Conservation (phyloP, 2,329 filamentous ascomycete species). For the Clarireedia hainanense region DNA sequence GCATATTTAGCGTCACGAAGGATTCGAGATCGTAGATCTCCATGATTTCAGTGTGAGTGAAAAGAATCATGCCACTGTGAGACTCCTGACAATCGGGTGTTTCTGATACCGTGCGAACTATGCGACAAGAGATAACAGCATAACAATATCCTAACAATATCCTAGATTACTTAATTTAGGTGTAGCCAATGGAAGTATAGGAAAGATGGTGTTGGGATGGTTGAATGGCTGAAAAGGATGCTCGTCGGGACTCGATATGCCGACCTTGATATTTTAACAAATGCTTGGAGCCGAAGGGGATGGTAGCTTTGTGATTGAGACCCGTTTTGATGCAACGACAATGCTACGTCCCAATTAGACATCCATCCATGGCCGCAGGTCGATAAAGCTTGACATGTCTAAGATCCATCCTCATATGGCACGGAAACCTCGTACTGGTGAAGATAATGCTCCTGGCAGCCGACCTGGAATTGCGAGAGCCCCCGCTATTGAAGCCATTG, state of each 20-base stretch:
- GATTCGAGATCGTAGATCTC: conserved; percentile 5
- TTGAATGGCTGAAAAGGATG: neutral
- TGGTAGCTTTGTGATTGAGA: neutral
- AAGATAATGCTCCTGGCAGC: neutral
- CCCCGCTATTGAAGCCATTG: neutral
- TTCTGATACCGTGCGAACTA: conserved; percentile 1
- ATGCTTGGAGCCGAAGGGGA: neutral
- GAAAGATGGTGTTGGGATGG: neutral
- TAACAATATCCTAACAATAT: neutral
- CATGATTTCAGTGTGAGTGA: neutral
- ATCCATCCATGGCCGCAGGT: neutral
- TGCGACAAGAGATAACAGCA: neutral
- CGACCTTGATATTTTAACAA: neutral
- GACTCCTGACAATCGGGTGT: neutral
- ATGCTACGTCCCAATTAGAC: neutral
- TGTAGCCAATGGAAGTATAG: neutral
- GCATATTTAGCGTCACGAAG: neutral
- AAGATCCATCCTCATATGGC: neutral
- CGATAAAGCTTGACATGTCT: conserved; percentile 2
- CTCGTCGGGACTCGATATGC: neutral
- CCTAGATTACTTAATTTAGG: neutral
- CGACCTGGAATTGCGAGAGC: neutral
- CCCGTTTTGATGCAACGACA: neutral
- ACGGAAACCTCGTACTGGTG: neutral
- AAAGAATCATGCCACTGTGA: neutral